phyloP scores from a whole-genome alignment of 768 basidiomycete species.

The Podaxis sp. region DNA sequence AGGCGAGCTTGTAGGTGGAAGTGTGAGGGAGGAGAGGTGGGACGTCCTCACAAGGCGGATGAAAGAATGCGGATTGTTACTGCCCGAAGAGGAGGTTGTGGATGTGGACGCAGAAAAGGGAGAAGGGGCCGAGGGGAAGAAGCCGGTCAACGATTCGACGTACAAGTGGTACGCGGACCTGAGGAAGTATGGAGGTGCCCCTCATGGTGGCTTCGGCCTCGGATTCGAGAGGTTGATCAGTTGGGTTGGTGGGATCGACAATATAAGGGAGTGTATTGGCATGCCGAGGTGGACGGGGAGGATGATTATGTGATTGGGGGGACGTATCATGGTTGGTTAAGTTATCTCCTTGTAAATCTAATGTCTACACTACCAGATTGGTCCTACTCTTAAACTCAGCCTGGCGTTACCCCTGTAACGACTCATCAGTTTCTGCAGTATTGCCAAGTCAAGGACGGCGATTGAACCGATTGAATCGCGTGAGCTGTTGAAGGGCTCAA shows the following conservation, averaged over 20 bases:
- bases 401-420: neutral
- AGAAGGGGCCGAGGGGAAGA: conserved; percentile 18
- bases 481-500: no score
- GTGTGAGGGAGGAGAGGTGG: conserved; percentile 77
- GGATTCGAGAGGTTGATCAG: conserved; percentile 91
- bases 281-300: conserved; percentile 89
- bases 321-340: neutral
- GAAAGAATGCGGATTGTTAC: conserved; percentile 28
- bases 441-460: neutral
- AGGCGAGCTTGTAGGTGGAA: conserved; percentile 92
- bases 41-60: conserved; percentile 53
- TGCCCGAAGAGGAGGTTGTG: conserved; percentile 26
- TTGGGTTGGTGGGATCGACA: conserved; percentile 85
- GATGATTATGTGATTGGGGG: conserved; percentile 54
- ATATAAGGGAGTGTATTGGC: conserved; percentile 89
- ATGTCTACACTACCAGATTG: neutral
- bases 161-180: conserved; percentile 81
- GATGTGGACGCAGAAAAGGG: neutral
- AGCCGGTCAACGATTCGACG: neutral
- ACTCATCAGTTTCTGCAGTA: neutral
- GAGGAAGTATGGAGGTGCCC: conserved; percentile 79
- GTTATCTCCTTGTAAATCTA: neutral
- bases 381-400: neutral
- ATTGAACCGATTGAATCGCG: neutral
- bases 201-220: conserved; percentile 95